These are phyloP conservation scores for Colletotrichum ledebouriae DNA, from an alignment of 2,329 filamentous ascomycete genomes.

Conservation along the genomic window DNA sequence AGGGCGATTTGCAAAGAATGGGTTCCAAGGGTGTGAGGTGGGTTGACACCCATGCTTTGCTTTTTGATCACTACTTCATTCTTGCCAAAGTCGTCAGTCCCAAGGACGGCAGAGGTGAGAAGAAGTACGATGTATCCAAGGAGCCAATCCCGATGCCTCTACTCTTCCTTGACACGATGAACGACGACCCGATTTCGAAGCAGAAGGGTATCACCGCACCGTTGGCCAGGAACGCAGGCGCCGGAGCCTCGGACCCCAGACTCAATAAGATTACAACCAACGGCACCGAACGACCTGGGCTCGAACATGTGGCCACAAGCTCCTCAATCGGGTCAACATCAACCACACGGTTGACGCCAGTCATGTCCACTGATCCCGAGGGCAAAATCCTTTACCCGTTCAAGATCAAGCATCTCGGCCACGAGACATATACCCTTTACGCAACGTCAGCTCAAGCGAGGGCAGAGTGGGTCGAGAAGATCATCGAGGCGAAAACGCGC, in stretches of 20 bases:
- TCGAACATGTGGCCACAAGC: conserved; percentile 77
- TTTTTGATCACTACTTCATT: conserved; percentile 98
- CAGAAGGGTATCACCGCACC: conserved; percentile 79
- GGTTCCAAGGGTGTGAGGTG: conserved; percentile 91
- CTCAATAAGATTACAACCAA: conserved; percentile 69
- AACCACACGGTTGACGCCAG: conserved; percentile 55
- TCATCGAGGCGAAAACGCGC: conserved; percentile 93
- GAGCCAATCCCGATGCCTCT: conserved; percentile 97
- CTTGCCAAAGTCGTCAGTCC: conserved; percentile 83
- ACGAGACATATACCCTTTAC: conserved; percentile 93
- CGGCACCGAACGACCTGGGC: conserved; percentile 65
- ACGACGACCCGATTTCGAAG: conserved; percentile 91
- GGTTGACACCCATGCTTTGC: conserved; percentile 91
- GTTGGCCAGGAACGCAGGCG: conserved; percentile 70
- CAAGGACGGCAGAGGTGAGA: conserved; percentile 78
- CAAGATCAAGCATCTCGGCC: conserved; percentile 93
- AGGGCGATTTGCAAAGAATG: conserved; percentile 90
- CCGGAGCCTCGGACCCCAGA: conserved; percentile 70
- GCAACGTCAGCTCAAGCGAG: conserved; percentile 81
- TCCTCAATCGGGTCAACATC: conserved; percentile 71
- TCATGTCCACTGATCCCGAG: conserved; percentile 75
- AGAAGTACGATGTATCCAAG: conserved; percentile 95
- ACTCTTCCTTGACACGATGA: conserved; percentile 89
- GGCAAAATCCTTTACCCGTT: conserved; percentile 93
- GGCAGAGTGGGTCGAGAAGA: conserved; percentile 91